These are phyloP conservation scores for Picocystis salinarum DNA, from an alignment of 139 green algal species.

Conservation along the genomic window DNA sequence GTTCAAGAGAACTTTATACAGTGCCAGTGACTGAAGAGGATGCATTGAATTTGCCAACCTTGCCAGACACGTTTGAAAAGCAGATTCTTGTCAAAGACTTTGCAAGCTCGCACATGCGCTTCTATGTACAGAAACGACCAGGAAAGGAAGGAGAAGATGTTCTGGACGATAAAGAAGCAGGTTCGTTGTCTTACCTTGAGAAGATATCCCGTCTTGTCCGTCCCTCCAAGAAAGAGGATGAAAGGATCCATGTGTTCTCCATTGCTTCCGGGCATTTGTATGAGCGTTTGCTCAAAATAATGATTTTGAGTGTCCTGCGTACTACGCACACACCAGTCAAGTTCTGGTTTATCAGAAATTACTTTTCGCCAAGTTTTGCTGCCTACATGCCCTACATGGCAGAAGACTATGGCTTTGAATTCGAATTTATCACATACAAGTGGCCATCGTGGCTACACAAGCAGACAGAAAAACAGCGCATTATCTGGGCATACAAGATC, in stretches of 20 bases:
- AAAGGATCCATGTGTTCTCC: slow-evolving; percentile 86
- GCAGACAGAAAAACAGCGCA: slow-evolving; percentile 82
- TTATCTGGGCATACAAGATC: slow-evolving; percentile 93
- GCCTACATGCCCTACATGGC: slow-evolving; percentile 77
- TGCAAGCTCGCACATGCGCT: slow-evolving; percentile 40
- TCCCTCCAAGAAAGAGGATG: neutral
- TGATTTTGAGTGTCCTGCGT: slow-evolving; percentile 78
- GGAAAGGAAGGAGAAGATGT: slow-evolving; percentile 54
- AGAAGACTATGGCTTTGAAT: slow-evolving; percentile 71
- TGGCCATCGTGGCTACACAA: slow-evolving; percentile 92
- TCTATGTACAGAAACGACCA: slow-evolving; percentile 51
- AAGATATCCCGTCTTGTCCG: neutral
- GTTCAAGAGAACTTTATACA: slow-evolving; percentile 16
- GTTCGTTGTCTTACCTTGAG: neutral
- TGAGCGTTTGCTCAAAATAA: slow-evolving; percentile 97
- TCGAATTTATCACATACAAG: slow-evolving; percentile 94
- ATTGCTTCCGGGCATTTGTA: slow-evolving; percentile 95
- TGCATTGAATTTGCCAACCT: no score
- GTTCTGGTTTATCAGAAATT: slow-evolving; percentile 99
- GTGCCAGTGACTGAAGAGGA: no score
- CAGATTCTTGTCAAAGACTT: slow-evolving; percentile 13
- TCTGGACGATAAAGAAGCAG: slow-evolving; percentile 21
- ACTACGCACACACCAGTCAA: slow-evolving; percentile 75
- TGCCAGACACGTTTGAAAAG: no score
- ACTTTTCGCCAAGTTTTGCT: slow-evolving; percentile 67